Conservation (phyloP, 371 early-diverging fungal species). For the Circinella umbellata region DNA sequence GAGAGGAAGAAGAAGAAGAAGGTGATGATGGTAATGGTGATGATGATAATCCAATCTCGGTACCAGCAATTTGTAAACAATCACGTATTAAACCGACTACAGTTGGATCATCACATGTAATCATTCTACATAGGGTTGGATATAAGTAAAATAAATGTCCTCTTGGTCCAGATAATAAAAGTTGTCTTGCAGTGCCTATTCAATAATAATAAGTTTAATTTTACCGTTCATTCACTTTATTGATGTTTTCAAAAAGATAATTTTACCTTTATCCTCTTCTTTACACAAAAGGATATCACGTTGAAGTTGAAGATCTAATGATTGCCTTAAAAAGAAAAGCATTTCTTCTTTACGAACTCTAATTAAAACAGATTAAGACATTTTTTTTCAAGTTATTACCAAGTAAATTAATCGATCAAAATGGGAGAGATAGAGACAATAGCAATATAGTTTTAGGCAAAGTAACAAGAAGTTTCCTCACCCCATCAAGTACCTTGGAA, state of each 20-base stretch:
- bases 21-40: not conserved
- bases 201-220: no score
- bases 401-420: not conserved
- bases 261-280: constrained; percentile 26
- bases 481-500: constrained; percentile 75
- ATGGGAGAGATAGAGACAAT: not conserved
- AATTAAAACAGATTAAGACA: not conserved
- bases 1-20: not conserved
- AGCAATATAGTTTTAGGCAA: constrained; percentile 1
- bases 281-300: constrained; percentile 43
- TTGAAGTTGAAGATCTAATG: constrained; percentile 66
- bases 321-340: constrained; percentile 64
- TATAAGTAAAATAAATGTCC: constrained; percentile 81
- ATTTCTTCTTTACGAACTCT: constrained; percentile 82
- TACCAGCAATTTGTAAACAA: constrained; percentile 59
- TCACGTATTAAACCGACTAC: constrained; percentile 62
- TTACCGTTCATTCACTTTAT: not conserved
- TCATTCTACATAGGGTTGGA: constrained; percentile 66
- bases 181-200: constrained; percentile 41
- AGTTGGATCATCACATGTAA: constrained; percentile 60
- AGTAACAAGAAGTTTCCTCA: constrained; percentile 26
- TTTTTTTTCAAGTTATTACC: no score
- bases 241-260: not conserved
- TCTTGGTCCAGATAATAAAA: constrained; percentile 62
- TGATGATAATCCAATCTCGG: constrained; percentile 49